Conservation (phyloP, 192 early-diverging fungal genomes). For the Coemansia asiatica region DNA sequence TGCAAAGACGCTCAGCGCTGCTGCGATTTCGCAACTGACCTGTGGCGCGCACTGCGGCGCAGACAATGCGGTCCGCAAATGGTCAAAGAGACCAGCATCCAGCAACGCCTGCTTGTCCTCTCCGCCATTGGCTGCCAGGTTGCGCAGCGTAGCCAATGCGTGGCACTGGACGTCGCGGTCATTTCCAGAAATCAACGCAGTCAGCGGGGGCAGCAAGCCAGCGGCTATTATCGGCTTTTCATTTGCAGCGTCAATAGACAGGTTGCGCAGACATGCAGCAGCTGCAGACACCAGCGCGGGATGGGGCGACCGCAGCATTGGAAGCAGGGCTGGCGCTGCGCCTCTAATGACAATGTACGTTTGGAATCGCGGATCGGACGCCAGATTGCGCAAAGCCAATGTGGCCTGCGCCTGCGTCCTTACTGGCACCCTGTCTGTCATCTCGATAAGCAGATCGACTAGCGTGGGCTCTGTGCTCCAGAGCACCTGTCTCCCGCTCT, state of each 20-base stretch:
- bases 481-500: constrained; percentile 59
- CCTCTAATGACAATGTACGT: constrained; percentile 66
- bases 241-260: constrained; percentile 81
- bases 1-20: constrained; percentile 37
- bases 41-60: background rate
- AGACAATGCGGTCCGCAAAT: constrained; percentile 13
- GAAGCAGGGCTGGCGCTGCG: constrained; percentile 66
- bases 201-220: constrained; percentile 62
- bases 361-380: constrained; percentile 73
- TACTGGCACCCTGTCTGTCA: constrained; percentile 65
- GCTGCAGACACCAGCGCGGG: constrained; percentile 70
- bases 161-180: constrained; percentile 40
- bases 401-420: constrained; percentile 82
- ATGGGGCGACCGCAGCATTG: constrained; percentile 63
- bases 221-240: constrained; percentile 79
- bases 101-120: constrained; percentile 23
- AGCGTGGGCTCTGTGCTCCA: constrained; percentile 63
- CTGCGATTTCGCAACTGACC: constrained; percentile 27
- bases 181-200: constrained; percentile 17
- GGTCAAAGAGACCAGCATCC: constrained; percentile 31
- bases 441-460: constrained; percentile 62
- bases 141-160: constrained; percentile 38
- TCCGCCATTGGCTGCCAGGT: constrained; percentile 34
- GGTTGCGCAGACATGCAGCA: constrained; percentile 84
- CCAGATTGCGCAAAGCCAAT: constrained; percentile 79